Evolutionary conservation across 208 protist species (phyloP), one percentile per base, ranked within the genome.

Genomic region (Herpetomonas samuelpessoai): DNA sequence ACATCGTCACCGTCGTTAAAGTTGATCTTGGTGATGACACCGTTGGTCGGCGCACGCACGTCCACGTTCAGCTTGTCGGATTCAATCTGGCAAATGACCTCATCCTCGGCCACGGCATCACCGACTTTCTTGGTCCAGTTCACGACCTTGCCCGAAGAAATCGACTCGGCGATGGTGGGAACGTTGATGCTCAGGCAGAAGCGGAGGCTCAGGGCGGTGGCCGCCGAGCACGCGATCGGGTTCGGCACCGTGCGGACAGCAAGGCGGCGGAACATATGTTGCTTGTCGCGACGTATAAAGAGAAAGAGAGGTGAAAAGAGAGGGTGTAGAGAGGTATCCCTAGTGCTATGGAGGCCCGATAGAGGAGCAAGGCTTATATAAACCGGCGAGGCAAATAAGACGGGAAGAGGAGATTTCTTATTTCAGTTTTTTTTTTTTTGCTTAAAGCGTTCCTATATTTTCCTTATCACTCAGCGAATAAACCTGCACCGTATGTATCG

Each of bases 41-140:
- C 97, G 39, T 74, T 83, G 27, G 78, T 76, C 10, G 97, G 96
- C 16, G 97, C 91, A 35, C 92, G 95, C 39, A 99, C 89, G 53
- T 98, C 96, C 22, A 98, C 93, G 41, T 87, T 94, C 24, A 98
- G 96, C 85, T 99, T 99, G 75, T 99, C 98, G 16, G 97, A 99
- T 76, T 99, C 98, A 59, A 99, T 95, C 47, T 97, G 82, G 53
- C 92, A 96, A 55, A 99, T 86, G 2, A 98, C 79, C 54, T 99
- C 97, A 71, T 99, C 98, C 67, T 96, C 88, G 4, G 87, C 74
- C n/a, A 99, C 95, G 60, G 83, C 69, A 58, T 99, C 97, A 38
- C 98, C 98, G 31, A 97, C 90, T 49, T 93, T 92, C 77, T 98
- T 98, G 0, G 76, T 79, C 95, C 96, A 99, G 46, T 84, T 76